Conservation (phyloP, 202 grass and related monocot genomes). For the Panicum virgatum region DNA sequence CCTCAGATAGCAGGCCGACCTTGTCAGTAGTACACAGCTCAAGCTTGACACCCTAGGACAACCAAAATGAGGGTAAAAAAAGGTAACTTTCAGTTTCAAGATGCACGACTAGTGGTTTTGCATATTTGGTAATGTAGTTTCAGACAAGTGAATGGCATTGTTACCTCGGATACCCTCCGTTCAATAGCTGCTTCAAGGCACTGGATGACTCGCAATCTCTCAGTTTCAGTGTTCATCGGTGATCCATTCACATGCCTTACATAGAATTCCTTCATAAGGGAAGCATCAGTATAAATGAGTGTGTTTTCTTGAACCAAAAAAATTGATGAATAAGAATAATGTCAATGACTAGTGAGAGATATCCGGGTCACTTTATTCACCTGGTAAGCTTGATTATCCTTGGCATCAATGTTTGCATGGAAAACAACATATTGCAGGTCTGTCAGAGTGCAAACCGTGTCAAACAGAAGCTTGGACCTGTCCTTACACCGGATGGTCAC, state of each 20-base stretch:
- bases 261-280: slow-evolving; percentile 65
- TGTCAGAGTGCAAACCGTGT: slow-evolving; percentile 84
- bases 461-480: slow-evolving; percentile 80
- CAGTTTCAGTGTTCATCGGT: slow-evolving; percentile 66
- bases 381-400: slow-evolving; percentile 67
- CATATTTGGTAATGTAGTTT: background rate
- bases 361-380: slow-evolving; percentile 31
- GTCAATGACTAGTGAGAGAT: background rate
- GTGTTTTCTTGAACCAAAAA: background rate
- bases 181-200: slow-evolving; percentile 87
- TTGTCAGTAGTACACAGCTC: slow-evolving; percentile 75
- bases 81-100: background rate
- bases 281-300: background rate
- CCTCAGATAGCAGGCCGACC: slow-evolving; percentile 71
- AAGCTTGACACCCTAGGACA: slow-evolving; percentile 69
- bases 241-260: slow-evolving; percentile 81
- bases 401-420: slow-evolving; percentile 78
- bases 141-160: slow-evolving; percentile 10
- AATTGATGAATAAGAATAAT: background rate
- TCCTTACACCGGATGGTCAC: slow-evolving; percentile 86
- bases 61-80: background rate
- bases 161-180: slow-evolving; percentile 82
- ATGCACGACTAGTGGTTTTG: background rate
- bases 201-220: slow-evolving; percentile 68
- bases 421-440: slow-evolving; percentile 83